Conservation (phyloP, 352 stramenopile species). For the Globisporangium viniferum region DNA sequence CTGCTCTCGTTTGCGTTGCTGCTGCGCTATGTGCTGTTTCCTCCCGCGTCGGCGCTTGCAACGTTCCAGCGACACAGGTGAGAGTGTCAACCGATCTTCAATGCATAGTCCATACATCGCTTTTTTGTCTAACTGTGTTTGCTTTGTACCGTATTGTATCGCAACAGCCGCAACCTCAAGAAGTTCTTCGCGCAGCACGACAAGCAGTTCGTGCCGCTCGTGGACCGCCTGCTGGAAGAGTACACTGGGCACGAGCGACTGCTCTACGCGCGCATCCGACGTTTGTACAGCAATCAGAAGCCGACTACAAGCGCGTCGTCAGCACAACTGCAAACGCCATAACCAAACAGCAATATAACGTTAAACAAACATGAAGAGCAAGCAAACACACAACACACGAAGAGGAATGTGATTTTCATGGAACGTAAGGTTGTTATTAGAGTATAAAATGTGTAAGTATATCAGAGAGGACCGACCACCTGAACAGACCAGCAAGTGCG, state of each 20-base stretch:
- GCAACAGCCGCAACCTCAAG: slow-evolving; percentile 30
- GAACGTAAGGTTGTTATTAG: slow-evolving; percentile 20
- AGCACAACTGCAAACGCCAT: slow-evolving; percentile 7
- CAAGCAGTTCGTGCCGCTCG: slow-evolving; percentile 33
- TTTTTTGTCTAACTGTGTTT: neutral
- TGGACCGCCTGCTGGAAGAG: slow-evolving; percentile 40
- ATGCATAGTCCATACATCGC: no score
- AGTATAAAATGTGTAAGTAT: slow-evolving; percentile 21
- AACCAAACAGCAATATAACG: neutral
- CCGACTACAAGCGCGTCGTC: neutral
- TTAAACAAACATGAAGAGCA: neutral
- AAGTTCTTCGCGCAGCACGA: slow-evolving; percentile 50
- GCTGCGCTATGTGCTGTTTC: slow-evolving; percentile 36
- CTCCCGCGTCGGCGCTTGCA: slow-evolving; percentile 32
- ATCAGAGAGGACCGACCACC: neutral
- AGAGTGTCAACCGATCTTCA: neutral
- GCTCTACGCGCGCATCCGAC: slow-evolving; percentile 45
- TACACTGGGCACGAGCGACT: slow-evolving; percentile 53
- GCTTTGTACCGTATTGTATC: neutral
- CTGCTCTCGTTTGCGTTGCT: slow-evolving; percentile 33
- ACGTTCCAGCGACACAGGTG: slow-evolving; percentile 35
- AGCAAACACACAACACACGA: neutral
- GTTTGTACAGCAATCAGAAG: slow-evolving; percentile 27
- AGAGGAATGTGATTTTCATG: neutral
- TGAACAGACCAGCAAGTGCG: neutral